Conservation (phyloP, 2,329 filamentous ascomycete genomes). For the Trichothecium roseum region DNA sequence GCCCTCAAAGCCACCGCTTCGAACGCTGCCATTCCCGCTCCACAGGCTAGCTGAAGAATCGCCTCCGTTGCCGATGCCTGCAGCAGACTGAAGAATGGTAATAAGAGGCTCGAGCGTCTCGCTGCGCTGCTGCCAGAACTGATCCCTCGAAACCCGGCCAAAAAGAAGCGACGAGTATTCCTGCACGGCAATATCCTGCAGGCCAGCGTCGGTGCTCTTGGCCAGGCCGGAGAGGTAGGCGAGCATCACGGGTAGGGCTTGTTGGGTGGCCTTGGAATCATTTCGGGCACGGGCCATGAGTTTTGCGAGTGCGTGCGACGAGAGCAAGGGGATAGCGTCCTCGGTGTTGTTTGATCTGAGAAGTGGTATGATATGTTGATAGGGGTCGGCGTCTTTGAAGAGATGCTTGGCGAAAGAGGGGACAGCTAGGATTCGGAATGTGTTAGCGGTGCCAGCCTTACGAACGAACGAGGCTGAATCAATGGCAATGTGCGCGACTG, state of each 20-base stretch:
- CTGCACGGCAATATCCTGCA: conserved; percentile 93
- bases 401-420: conserved; percentile 70
- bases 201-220: conserved; percentile 75
- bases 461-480: background rate
- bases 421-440: conserved; percentile 48
- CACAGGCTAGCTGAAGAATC: conserved; percentile 52
- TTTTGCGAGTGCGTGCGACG: conserved; percentile 74
- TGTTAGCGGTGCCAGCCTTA: background rate
- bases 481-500: no score
- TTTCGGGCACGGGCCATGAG: conserved; percentile 62
- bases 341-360: conserved; percentile 66
- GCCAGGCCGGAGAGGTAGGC: conserved; percentile 76
- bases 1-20: conserved; percentile 53
- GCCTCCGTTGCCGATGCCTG: conserved; percentile 57
- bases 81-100: conserved; percentile 71
- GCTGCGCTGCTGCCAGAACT: conserved; percentile 86
- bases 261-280: conserved; percentile 54
- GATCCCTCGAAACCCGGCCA: conserved; percentile 58
- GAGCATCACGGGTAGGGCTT: conserved; percentile 73
- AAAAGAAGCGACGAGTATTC: conserved; percentile 80
- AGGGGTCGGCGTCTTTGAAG: conserved; percentile 65
- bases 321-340: conserved; percentile 80
- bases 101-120: conserved; percentile 78
- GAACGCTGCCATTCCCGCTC: conserved; percentile 40
- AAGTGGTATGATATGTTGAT: conserved; percentile 74